These are phyloP conservation scores for Cyphellophora europaea DNA, from an alignment of 2,329 filamentous ascomycete species.

Conservation along the genomic window DNA sequence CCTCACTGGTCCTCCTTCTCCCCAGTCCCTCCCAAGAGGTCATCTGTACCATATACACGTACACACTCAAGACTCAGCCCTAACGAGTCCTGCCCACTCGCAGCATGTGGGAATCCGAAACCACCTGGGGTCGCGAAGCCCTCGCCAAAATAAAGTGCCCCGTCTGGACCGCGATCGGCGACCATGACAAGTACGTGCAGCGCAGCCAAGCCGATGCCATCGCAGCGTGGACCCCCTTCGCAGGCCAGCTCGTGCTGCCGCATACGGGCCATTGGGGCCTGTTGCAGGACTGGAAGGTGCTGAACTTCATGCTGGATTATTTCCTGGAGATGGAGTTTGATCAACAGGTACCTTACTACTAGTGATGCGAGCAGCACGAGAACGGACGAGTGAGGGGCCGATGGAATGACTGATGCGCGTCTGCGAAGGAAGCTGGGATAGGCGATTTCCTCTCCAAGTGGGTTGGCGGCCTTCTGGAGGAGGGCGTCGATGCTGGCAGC, in stretches of 20 bases:
- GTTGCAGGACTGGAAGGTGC: constrained; percentile 6
- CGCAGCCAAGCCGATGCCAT: constrained; percentile 10
- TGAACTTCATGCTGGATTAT: constrained; percentile 9
- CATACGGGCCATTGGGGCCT: constrained; percentile 5
- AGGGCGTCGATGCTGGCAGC: too few species aligned
- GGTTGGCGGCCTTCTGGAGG: too few species aligned
- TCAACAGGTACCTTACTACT: constrained; percentile 7
- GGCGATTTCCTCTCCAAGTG: too few species aligned
- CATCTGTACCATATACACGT: too few species aligned
- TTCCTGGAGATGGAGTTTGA: constrained; percentile 10
- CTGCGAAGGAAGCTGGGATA: too few species aligned
- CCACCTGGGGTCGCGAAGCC: constrained; percentile 7
- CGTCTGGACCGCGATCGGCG: constrained; percentile 10
- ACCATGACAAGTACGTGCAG: constrained; percentile 6
- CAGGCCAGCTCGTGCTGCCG: constrained; percentile 7
- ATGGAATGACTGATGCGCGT: too few species aligned
- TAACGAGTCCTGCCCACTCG: too few species aligned
- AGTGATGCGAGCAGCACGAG: too few species aligned
- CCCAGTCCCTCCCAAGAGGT: too few species aligned
- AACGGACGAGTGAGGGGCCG: too few species aligned
- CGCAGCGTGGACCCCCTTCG: constrained; percentile 9
- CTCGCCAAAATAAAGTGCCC: constrained; percentile 8
- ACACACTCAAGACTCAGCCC: too few species aligned
- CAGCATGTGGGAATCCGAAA: constrained; percentile 8
- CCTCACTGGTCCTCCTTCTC: neutral